Evolutionary conservation across 106 monocot species (phyloP), one percentile per base, ranked within the genome.

Genomic region (Hemerocallis citrina): DNA sequence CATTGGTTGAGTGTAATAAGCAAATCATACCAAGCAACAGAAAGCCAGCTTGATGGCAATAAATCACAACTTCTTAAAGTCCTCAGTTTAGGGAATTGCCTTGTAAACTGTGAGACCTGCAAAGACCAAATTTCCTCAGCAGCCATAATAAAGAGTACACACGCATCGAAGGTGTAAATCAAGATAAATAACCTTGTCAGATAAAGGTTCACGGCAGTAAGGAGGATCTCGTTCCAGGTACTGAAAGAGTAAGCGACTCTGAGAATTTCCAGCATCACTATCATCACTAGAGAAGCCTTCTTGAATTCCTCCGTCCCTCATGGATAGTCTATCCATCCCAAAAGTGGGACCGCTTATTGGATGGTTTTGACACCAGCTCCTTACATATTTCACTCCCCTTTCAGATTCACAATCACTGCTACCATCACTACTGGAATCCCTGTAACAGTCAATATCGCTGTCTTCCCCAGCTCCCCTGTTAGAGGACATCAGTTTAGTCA

Each of bases 321-420:
- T 68, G n/a, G 71, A 72, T 10, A 80, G 28, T 25, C 72, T 69
- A 34, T 71, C 68, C 67, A 71, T 43, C 52, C 68, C 48, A 35
- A 34, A 17, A 11, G 36, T 41, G 16, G 54, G 64, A 14, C 50
- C 40, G 37, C 51, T 45, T 23, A 31, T 5, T 33, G 34, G 22
- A 52, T 59, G 37, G 30, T 49, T 63, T 33, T 36, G 69, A 50
- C 19, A 62, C 63, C 44, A 67, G 7, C 57, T 28, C 43, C 31
- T 62, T 72, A 62, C 47, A 72, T 34, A 69, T 52, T 74, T 75
- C 46, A 54, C 9, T 62, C 55, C 37, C n/a, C 60, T 68, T 57
- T 88, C 88, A 68, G 61, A 37, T 66, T 88, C 88, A 51, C 58
- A 70, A 61, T 89, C 89, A 75, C 89, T 81, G 55, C 77, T 84